A percentile compares a stretch with the other conserved stretches of the same genome.
Conservation (phyloP, 108 stramenopile genomes). For the Fragilariopsis cylindrus region DNA sequence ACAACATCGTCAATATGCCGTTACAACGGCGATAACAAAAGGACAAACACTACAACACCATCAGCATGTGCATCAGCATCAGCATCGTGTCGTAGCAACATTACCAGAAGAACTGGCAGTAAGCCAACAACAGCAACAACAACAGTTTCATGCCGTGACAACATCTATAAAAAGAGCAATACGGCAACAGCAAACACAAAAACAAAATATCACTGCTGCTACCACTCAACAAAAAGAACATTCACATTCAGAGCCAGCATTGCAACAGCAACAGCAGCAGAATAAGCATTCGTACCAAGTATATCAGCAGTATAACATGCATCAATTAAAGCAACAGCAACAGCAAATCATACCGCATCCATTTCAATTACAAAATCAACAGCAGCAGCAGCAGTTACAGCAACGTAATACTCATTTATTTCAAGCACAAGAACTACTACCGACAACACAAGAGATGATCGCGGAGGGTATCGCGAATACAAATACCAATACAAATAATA, state of each 20-base stretch:
- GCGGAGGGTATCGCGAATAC: neutral
- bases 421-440: neutral
- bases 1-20: neutral
- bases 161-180: neutral
- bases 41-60: neutral
- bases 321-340: neutral
- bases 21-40: neutral
- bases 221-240: neutral
- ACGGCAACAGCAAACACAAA: neutral
- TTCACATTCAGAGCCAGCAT: neutral
- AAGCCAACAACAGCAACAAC: conserved; percentile 7
- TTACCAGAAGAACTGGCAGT: neutral
- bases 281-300: no score
- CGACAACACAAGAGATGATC: neutral
- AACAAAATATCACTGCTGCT: neutral
- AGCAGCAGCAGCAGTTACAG: neutral
- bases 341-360: neutral
- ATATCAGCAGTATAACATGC: neutral
- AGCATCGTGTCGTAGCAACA: neutral
- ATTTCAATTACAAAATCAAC: conserved; percentile 1
- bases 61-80: neutral
- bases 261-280: conserved; percentile 10
- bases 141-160: neutral
- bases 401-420: conserved; percentile 4
- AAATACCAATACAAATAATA: neutral